These are phyloP conservation scores for Rutstroemia sp. DNA, from an alignment of 2,329 filamentous ascomycete species.

Conservation along the genomic window DNA sequence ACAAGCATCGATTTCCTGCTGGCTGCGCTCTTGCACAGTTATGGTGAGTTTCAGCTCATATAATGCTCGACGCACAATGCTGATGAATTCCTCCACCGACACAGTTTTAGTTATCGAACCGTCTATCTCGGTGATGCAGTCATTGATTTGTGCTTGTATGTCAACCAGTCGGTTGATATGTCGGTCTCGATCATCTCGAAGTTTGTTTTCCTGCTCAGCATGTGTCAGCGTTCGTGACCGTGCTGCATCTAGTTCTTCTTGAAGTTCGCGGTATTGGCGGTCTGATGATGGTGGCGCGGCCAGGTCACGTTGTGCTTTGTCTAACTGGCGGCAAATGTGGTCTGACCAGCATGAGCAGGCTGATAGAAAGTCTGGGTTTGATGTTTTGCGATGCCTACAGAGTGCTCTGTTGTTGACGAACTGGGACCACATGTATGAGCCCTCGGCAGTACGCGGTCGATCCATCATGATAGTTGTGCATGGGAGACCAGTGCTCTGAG, in stretches of 20 bases:
- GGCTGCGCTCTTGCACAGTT: neutral
- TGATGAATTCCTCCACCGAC: slow-evolving; percentile 2
- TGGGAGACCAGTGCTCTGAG: neutral
- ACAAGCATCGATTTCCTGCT: neutral
- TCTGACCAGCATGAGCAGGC: neutral
- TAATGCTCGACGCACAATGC: neutral
- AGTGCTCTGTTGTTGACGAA: neutral
- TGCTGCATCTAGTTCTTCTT: neutral
- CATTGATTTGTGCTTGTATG: slow-evolving; percentile 2
- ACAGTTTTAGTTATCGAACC: neutral
- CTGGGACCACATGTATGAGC: neutral
- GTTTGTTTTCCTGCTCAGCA: neutral
- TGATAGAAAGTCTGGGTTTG: neutral
- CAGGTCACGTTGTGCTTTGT: neutral
- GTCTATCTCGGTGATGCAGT: slow-evolving; percentile 1
- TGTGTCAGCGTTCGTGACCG: neutral
- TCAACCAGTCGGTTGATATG: slow-evolving; percentile 6
- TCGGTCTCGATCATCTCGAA: slow-evolving; percentile 4
- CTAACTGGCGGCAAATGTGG: neutral
- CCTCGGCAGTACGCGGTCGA: neutral
- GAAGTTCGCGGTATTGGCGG: neutral
- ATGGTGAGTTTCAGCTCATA: neutral
- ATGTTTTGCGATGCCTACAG: neutral
- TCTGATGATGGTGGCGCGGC: neutral
- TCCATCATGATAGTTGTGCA: neutral